Evolutionary conservation across 345 rosid species (phyloP).

Genomic region (Tarenaya hassleriana): DNA sequence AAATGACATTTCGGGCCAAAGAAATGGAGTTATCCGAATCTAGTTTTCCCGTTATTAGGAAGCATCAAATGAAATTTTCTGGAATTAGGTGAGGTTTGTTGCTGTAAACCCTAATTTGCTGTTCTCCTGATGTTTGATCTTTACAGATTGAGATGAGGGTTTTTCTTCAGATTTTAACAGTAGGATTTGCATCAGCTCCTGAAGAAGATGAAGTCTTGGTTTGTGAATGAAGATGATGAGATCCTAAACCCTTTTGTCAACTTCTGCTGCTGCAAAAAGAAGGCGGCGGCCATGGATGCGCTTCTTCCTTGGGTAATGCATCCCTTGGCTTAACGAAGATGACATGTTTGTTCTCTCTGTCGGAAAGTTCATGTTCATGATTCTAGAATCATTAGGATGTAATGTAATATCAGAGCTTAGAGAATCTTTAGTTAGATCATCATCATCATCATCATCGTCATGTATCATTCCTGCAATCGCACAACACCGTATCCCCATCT

Average conservation of each 20-base stretch:
- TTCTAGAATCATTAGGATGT: too few relatives aligned
- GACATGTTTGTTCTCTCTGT: too few relatives aligned
- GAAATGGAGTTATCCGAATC: not conserved
- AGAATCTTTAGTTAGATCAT: too few relatives aligned
- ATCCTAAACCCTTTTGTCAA: constrained; percentile 14
- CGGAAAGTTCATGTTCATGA: too few relatives aligned
- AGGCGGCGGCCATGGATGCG: not conserved
- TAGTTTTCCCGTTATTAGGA: not conserved
- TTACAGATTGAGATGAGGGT: not conserved
- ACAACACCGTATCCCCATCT: too few relatives aligned
- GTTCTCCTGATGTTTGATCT: too few relatives aligned
- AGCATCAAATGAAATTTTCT: not conserved
- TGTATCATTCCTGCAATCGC: too few relatives aligned
- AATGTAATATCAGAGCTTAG: too few relatives aligned
- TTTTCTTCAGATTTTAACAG: constrained; percentile 1
- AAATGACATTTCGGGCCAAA: not conserved
- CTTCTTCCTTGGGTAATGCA: too few relatives aligned
- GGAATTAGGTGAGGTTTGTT: constrained; percentile 4
- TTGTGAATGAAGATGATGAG: not conserved
- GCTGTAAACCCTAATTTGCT: not conserved
- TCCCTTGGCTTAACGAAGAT: too few relatives aligned
- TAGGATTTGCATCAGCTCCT: constrained; percentile 4
- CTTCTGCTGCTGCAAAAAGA: constrained; percentile 3
- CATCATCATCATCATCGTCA: too few relatives aligned
- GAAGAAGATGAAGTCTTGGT: constrained; percentile 12